Base-by-base conservation (phyloP, 2,329 filamentous ascomycete species). In the Dactylellina leptospora region DNA sequence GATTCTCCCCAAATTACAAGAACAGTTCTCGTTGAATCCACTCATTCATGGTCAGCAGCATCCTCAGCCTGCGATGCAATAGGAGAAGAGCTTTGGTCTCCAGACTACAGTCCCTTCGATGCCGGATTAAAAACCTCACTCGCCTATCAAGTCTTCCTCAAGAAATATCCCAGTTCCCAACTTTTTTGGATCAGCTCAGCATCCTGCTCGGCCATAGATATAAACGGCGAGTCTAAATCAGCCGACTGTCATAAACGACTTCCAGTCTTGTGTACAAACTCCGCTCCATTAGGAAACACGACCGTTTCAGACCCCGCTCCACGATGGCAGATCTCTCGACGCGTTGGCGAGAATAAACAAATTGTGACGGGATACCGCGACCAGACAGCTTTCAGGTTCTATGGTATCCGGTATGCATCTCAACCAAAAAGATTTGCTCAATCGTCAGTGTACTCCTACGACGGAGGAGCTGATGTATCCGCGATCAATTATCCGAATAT, bases 351-450 rank as follows among this genome's bases (percentile, higher is more conserved):
- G 28, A 80, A 81, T 50, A 77, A 78, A 18, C 73, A 18, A 1
- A n/a, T 54, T 11, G 47, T 54, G 22, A 74, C 64, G 30, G 81
- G 81, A 0, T 82, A 80, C 63, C 81, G 82, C 6, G 82, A 83
- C 62, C 80, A 78, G 25, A 78, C 81, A 18, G 81, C 80, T 10
- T 85, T 85, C 74, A 82, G 83, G 6, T 85, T 85, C 74, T 78
- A 83, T 13, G 83, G 83, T 11, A 76, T 85, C 33, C 80, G 81
- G 50, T 84, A 84, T 72, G 82, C 82, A 1, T 74, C 79, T 0
- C 78, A 80, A 59, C 82, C 83, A 0, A 75, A 79, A 58, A 78
- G 83, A 13, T 84, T 84, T 75, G 79, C 79, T 0, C 82, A 85
- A 70, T 80, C 83, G 0, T 75, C 75, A 10, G 77, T 78, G 0